Base-by-base conservation (phyloP, 176 grass and related monocot species). In the sorghum (Sorghum bicolor) region DNA sequence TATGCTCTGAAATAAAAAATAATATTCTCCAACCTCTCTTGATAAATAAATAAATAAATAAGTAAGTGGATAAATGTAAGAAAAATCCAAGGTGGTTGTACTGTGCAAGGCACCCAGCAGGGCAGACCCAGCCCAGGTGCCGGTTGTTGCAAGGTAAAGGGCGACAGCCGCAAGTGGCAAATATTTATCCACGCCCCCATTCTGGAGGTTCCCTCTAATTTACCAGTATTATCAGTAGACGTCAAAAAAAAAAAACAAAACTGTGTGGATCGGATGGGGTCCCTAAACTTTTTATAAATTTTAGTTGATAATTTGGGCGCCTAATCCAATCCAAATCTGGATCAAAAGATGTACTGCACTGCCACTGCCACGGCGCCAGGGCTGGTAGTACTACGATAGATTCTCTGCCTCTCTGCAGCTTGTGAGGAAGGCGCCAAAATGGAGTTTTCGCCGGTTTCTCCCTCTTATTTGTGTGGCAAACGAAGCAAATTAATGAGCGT, bases 111-210 rank as follows among this genome's bases (percentile, higher is more conserved):
- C 72, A 55, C 31, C 36, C 4, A 13, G n/a, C n/a, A n/a, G n/a
- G n/a, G n/a, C n/a, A n/a, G 5, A 14, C 13, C 15, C 24, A 74
- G 55, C 40, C 24, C 40, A 79, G 61, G 76, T 80, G 68, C 67
- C 24, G 69, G 77, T 80, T 75, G 69, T 74, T 73, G 53, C 2
- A 64, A 48, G 73, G 22, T 20, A 75, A 26, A 13, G 17, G 53
- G 48, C n/a, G 58, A 66, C 84, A 73, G 40, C 12, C 40, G 58
- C 77, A 66, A 80, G 68, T 86, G 57, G 57, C 9, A 20, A 6
- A 5, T 60, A 36, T 30, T 55, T 71, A 14, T 47, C 66, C 17
- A 82, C 40, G 41, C 45, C 44, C 8, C 44, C 8, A 71, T 9
- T 82, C n/a, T 64, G 7, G 26, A 31, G 41, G 41, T 10, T 47